Evolutionary conservation across 352 stramenopile genomes (phyloP).

Genomic region (Pythium coloratum): DNA sequence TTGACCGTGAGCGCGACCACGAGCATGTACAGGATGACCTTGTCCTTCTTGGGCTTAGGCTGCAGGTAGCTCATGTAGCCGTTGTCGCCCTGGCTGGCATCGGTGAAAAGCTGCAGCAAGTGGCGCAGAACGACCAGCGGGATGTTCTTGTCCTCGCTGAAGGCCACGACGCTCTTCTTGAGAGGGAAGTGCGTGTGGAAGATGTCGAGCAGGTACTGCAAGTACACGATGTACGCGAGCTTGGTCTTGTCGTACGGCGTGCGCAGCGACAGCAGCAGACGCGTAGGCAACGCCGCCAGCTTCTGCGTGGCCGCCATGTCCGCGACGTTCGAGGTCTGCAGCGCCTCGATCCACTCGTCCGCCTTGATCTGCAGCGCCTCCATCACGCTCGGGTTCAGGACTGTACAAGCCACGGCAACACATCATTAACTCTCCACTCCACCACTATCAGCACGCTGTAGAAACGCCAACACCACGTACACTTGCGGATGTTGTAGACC

Average conservation of each 20-base stretch:
- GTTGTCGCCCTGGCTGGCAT: slow-evolving; percentile 50
- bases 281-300: slow-evolving; percentile 52
- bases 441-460: neutral
- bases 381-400: slow-evolving; percentile 68
- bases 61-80: slow-evolving; percentile 69
- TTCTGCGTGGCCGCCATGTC: slow-evolving; percentile 54
- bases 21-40: slow-evolving; percentile 76
- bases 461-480: slow-evolving; percentile 37
- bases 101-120: slow-evolving; percentile 68
- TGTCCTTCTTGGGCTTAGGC: slow-evolving; percentile 80
- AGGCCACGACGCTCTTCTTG: slow-evolving; percentile 57
- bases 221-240: slow-evolving; percentile 69
- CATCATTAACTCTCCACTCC: neutral
- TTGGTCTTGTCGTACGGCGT: slow-evolving; percentile 73
- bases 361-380: slow-evolving; percentile 78
- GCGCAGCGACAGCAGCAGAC: slow-evolving; percentile 64
- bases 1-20: slow-evolving; percentile 75
- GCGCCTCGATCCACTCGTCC: slow-evolving; percentile 62
- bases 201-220: slow-evolving; percentile 74
- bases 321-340: slow-evolving; percentile 51
- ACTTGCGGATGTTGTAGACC: slow-evolving; percentile 81
- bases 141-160: slow-evolving; percentile 78
- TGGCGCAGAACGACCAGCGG: slow-evolving; percentile 71
- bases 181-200: slow-evolving; percentile 61
- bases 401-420: slow-evolving; percentile 26